Evolutionary conservation across 2,329 filamentous ascomycete genomes (phyloP).

Genomic region (Balansia obtecta): DNA sequence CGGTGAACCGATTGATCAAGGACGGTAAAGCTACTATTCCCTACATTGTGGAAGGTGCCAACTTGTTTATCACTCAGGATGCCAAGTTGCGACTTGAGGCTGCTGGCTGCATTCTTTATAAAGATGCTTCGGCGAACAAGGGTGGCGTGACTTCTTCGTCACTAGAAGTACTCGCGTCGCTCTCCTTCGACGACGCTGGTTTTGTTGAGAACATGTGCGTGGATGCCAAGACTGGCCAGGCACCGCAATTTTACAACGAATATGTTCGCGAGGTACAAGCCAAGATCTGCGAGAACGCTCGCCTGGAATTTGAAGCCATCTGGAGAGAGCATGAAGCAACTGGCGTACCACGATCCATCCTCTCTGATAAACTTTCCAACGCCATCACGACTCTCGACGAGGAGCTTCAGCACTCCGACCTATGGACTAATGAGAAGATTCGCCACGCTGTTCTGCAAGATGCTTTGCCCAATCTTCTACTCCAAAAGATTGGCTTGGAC

Average conservation of each 20-base stretch:
- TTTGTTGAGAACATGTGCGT: conserved; percentile 95
- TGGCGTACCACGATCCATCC: conserved; percentile 65
- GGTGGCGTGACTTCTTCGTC: conserved; percentile 96
- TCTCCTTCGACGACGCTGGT: conserved; percentile 82
- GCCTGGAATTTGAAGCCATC: conserved; percentile 93
- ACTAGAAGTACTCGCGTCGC: conserved; percentile 83
- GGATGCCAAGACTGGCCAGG: conserved; percentile 49
- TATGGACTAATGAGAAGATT: conserved; percentile 77
- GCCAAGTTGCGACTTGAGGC: conserved; percentile 90
- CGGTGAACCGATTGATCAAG: conserved; percentile 76
- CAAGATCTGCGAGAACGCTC: conserved; percentile 82
- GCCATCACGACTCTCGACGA: conserved; percentile 96
- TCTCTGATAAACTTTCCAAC: conserved; percentile 80
- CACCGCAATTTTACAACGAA: conserved; percentile 80
- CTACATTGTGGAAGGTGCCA: conserved; percentile 95
- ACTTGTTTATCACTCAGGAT: conserved; percentile 97
- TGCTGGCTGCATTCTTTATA: conserved; percentile 91
- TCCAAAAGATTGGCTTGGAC: conserved; percentile 84
- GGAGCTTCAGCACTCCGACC: conserved; percentile 82
- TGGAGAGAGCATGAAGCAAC: conserved; percentile 88
- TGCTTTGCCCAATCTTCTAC: conserved; percentile 70
- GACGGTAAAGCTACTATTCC: conserved; percentile 80
- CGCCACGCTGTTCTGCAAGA: conserved; percentile 68
- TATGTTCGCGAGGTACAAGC: conserved; percentile 89
- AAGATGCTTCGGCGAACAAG: conserved; percentile 97